Percentiles rank a stretch among this genome's conserved stretches.
Evolutionary conservation across 106 monocot genomes (phyloP).

Genomic region (Dioscorea zingiberensis): DNA sequence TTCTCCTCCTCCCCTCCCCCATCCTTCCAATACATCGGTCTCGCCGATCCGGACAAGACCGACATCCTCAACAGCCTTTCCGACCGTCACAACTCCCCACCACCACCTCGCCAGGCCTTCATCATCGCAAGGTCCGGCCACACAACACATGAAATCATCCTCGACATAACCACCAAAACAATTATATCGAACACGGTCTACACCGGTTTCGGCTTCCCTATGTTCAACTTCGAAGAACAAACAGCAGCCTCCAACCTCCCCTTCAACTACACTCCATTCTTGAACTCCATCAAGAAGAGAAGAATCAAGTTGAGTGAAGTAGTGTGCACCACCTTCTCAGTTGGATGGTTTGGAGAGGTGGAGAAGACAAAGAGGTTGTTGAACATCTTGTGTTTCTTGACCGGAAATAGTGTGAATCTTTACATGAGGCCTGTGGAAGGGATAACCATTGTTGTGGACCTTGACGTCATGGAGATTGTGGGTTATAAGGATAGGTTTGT

Average conservation of each 20-base stretch:
- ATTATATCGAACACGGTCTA: constrained; percentile 24
- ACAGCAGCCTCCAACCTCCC: constrained; percentile 24
- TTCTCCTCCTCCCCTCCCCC: constrained; percentile 13
- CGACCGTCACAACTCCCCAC: not conserved
- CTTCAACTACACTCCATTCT: constrained; percentile 48
- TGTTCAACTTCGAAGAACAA: constrained; percentile 48
- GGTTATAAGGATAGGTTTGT: constrained; percentile 37
- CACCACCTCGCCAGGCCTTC: constrained; percentile 36
- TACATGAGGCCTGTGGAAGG: constrained; percentile 72
- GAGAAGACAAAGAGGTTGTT: not conserved
- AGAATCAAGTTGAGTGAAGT: not conserved
- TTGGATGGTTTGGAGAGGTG: not conserved
- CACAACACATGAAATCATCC: constrained; percentile 34
- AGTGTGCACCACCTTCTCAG: not conserved
- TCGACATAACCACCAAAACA: constrained; percentile 26
- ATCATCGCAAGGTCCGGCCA: constrained; percentile 34
- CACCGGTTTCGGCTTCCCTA: constrained; percentile 43
- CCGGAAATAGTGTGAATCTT: not conserved
- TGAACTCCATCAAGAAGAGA: constrained; percentile 38
- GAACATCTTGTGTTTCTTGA: not conserved
- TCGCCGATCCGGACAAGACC: constrained; percentile 66
- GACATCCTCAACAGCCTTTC: constrained; percentile 28
- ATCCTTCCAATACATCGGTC: constrained; percentile 72
- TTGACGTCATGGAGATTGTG: constrained; percentile 51
- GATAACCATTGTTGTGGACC: constrained; percentile 46